Evolutionary conservation across 164 flowering plant species (phyloP).

Genomic region (Berberis vulgaris): DNA sequence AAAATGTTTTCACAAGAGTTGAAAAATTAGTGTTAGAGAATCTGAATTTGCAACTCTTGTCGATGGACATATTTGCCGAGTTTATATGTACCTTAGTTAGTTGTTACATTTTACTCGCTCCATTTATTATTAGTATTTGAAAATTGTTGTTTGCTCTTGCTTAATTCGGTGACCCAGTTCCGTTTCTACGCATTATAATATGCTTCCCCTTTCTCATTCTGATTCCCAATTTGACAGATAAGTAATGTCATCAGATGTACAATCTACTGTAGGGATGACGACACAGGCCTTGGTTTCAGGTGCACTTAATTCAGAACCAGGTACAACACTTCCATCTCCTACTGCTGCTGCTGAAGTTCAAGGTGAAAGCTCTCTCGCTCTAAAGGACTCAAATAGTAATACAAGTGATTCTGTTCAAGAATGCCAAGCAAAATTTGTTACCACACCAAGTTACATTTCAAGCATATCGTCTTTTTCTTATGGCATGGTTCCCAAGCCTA

Average conservation of each 20-base stretch:
- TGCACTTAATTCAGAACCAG: background rate
- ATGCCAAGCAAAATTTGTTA: slow-evolving; percentile 12
- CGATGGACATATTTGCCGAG: too few relatives aligned
- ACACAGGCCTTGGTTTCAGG: slow-evolving; percentile 14
- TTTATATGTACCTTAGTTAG: too few relatives aligned
- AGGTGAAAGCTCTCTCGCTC: slow-evolving; percentile 9
- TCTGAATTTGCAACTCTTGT: too few relatives aligned
- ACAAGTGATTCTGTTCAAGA: slow-evolving; percentile 17
- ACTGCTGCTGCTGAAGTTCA: slow-evolving; percentile 14
- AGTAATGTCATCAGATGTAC: slow-evolving; percentile 14
- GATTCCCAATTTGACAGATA: slow-evolving; percentile 8
- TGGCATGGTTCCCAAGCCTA: slow-evolving; percentile 13
- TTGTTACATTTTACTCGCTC: too few relatives aligned
- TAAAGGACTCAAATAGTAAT: slow-evolving; percentile 14
- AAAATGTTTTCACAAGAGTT: too few relatives aligned
- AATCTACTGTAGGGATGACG: slow-evolving; percentile 4
- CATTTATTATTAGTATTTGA: too few relatives aligned
- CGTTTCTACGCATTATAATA: background rate
- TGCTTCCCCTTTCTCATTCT: too few relatives aligned
- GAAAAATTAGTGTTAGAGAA: too few relatives aligned
- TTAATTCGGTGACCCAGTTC: too few relatives aligned
- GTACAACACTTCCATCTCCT: slow-evolving; percentile 15
- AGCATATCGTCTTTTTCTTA: slow-evolving; percentile 28
- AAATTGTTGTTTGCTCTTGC: too few relatives aligned
- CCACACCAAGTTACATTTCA: slow-evolving; percentile 18